A percentile compares a stretch with the other conserved stretches of the same genome.
These are phyloP conservation scores for Mitragyna speciosa DNA, from an alignment of 257 asterid genomes.

Conservation along the genomic window DNA sequence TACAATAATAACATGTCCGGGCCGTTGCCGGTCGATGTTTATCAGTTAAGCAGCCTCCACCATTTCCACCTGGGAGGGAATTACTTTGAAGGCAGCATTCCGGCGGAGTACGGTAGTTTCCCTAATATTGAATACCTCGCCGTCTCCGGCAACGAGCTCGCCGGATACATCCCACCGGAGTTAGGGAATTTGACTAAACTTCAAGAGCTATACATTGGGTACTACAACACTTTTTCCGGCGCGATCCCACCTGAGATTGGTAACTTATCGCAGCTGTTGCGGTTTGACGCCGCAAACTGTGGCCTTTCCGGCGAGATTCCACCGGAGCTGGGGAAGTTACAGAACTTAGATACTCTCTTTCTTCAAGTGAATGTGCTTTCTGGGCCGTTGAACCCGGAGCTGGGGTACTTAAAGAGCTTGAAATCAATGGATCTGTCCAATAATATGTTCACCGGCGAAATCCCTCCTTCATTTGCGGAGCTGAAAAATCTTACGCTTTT, in stretches of 20 bases:
- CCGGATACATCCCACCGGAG: slow-evolving; percentile 67
- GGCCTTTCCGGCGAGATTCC: slow-evolving; percentile 86
- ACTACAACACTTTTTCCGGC: slow-evolving; percentile 66
- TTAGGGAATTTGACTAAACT: slow-evolving; percentile 60
- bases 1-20: slow-evolving; percentile 85
- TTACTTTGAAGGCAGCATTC: slow-evolving; percentile 63
- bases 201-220: slow-evolving; percentile 78
- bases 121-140: slow-evolving; percentile 67
- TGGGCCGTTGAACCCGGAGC: slow-evolving; percentile 65
- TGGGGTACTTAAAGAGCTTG: slow-evolving; percentile 66
- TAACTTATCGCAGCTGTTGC: slow-evolving; percentile 49
- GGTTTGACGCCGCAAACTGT: slow-evolving; percentile 84
- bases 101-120: slow-evolving; percentile 64
- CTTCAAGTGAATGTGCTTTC: slow-evolving; percentile 77
- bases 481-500: slow-evolving; percentile 71
- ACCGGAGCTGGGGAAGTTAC: slow-evolving; percentile 59
- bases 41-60: slow-evolving; percentile 44
- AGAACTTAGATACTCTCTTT: slow-evolving; percentile 80
- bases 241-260: slow-evolving; percentile 84
- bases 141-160: slow-evolving; percentile 73
- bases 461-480: slow-evolving; percentile 62
- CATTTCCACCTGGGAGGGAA: slow-evolving; percentile 87
- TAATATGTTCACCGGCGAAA: slow-evolving; percentile 68
- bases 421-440: slow-evolving; percentile 93
- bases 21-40: slow-evolving; percentile 52